phyloP scores from a whole-genome alignment of 2,329 filamentous ascomycete species.

The Aspergillus carbonarius region DNA sequence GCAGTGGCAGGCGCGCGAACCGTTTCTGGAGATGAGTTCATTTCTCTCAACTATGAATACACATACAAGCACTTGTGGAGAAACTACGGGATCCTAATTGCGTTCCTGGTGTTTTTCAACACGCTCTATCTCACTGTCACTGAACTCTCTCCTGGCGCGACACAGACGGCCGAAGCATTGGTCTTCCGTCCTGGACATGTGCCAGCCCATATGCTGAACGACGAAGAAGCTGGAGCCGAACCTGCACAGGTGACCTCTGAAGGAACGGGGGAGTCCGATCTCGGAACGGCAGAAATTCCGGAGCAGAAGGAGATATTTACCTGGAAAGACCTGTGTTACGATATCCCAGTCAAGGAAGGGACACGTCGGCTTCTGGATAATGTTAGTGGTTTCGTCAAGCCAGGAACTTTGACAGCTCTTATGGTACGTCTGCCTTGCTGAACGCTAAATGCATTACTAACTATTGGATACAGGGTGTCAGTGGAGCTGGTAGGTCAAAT shows the following conservation, averaged over 20 bases:
- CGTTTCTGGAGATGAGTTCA: slow-evolving; percentile 61
- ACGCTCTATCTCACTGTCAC: neutral
- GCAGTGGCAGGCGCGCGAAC: slow-evolving; percentile 52
- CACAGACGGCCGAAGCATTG: slow-evolving; percentile 1
- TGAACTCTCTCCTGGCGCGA: neutral
- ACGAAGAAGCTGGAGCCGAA: slow-evolving; percentile 6
- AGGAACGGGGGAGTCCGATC: neutral
- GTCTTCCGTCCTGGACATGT: slow-evolving; percentile 7
- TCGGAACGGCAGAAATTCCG: slow-evolving; percentile 17
- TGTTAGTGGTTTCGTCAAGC: slow-evolving; percentile 53
- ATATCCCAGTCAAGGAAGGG: slow-evolving; percentile 73
- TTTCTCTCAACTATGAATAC: slow-evolving; percentile 58
- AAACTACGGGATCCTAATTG: slow-evolving; percentile 67
- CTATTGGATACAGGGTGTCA: slow-evolving; percentile 46
- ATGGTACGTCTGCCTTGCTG: slow-evolving; percentile 41
- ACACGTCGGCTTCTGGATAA: slow-evolving; percentile 59
- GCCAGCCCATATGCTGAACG: neutral
- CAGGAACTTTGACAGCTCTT: slow-evolving; percentile 53
- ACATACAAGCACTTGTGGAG: slow-evolving; percentile 60
- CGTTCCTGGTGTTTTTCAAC: neutral
- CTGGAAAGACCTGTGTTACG: slow-evolving; percentile 77
- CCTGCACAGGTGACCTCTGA: neutral
- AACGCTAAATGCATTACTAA: neutral
- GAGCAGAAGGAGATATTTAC: slow-evolving; percentile 72
- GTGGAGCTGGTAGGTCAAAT: slow-evolving; percentile 48